phyloP scores from a whole-genome alignment of 192 early-diverging fungal genomes.

The Coemansia sp. region DNA sequence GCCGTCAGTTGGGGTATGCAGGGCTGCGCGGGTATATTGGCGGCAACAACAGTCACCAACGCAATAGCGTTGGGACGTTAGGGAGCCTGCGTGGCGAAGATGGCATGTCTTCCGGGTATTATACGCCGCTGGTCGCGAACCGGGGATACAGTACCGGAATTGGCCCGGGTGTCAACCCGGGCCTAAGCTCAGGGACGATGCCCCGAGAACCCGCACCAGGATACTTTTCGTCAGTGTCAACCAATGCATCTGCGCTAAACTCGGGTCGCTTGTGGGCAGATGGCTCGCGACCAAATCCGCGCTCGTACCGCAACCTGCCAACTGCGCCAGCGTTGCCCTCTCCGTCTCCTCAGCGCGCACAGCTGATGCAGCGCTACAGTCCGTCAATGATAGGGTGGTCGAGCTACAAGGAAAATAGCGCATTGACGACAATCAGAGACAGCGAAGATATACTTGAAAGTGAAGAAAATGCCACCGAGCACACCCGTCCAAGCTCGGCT shows the following conservation, averaged over 20 bases:
- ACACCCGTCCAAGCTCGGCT: constrained; percentile 7
- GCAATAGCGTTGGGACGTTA: constrained; percentile 1
- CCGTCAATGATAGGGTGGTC: constrained; percentile 38
- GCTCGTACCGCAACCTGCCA: constrained; percentile 8
- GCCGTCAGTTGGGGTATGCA: constrained; percentile 40
- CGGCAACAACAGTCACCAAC: constrained; percentile 20
- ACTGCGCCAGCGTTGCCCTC: constrained; percentile 10
- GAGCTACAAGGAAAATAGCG: constrained; percentile 34
- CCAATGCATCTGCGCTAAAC: constrained; percentile 18
- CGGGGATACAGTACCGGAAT: constrained; percentile 17
- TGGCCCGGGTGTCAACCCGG: constrained; percentile 16
- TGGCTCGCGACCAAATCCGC: constrained; percentile 3
- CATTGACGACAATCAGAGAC: constrained; percentile 30
- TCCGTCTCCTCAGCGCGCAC: constrained; percentile 36
- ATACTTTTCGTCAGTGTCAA: constrained; percentile 34
- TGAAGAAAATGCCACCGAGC: constrained; percentile 2
- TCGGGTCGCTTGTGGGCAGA: background rate
- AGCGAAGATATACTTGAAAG: constrained; percentile 21
- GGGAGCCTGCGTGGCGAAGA: constrained; percentile 26
- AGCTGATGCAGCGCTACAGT: constrained; percentile 31
- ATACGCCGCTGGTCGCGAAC: constrained; percentile 25
- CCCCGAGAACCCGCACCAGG: constrained; percentile 35
- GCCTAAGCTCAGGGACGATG: constrained; percentile 32
- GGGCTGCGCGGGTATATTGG: constrained; percentile 54
- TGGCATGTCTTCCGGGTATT: constrained; percentile 16